Conservation (phyloP, 768 basidiomycete genomes). For the Boletellus ananiceps region DNA sequence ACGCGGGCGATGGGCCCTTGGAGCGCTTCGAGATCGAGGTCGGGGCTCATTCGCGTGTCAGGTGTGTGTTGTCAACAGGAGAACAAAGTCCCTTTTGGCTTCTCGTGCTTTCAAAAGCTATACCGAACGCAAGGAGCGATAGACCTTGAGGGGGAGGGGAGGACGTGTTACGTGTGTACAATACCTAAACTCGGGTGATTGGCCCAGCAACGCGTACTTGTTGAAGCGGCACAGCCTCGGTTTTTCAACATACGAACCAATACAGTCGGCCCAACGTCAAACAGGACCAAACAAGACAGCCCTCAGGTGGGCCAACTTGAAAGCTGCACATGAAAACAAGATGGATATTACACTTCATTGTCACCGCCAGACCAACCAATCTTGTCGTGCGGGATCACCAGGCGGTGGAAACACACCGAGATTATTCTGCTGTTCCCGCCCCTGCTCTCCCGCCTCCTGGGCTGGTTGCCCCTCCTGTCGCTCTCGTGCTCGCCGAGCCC, state of each 20-base stretch:
- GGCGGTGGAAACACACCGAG: slow-evolving; percentile 55
- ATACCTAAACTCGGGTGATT: too few relatives aligned
- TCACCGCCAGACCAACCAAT: slow-evolving; percentile 56
- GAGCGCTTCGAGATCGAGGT: slow-evolving; percentile 52
- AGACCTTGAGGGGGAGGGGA: not conserved
- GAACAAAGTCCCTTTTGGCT: not conserved
- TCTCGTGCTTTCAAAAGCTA: too few relatives aligned
- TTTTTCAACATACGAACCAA: too few relatives aligned
- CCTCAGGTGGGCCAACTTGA: too few relatives aligned
- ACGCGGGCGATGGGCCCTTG: slow-evolving; percentile 63
- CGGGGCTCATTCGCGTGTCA: slow-evolving; percentile 43
- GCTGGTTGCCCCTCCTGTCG: slow-evolving; percentile 2
- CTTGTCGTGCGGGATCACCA: slow-evolving; percentile 59
- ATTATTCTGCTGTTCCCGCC: slow-evolving; percentile 30
- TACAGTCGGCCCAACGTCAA: slow-evolving; percentile 7
- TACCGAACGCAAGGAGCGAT: too few relatives aligned
- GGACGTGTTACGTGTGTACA: not conserved
- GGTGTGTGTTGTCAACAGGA: not conserved
- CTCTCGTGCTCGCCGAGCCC: slow-evolving; percentile 62
- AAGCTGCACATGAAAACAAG: too few relatives aligned
- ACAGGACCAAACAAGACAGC: slow-evolving; percentile 22
- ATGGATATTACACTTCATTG: too few relatives aligned
- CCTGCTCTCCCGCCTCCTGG: slow-evolving; percentile 23
- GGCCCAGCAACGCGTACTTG: too few relatives aligned
- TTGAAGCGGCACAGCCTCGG: too few relatives aligned